phyloP scores from a whole-genome alignment of 257 asterid species.

The Buddleja alternifolia region DNA sequence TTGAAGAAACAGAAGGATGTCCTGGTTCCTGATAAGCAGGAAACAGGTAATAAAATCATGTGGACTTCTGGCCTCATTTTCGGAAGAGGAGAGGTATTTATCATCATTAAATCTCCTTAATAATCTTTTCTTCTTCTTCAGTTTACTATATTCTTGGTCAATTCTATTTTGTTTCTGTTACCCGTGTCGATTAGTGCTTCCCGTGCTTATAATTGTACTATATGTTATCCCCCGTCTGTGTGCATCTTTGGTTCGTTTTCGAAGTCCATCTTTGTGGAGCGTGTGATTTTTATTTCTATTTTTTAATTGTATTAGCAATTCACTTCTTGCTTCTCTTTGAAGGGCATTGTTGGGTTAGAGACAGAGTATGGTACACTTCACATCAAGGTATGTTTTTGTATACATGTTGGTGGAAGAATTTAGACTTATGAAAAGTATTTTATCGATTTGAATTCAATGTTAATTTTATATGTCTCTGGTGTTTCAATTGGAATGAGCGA shows the following conservation, averaged over 20 bases:
- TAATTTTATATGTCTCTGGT: background rate
- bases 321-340: conserved; percentile 28
- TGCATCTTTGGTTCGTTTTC: conserved; percentile 1
- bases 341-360: conserved; percentile 87
- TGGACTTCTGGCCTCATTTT: conserved; percentile 92
- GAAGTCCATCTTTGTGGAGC: background rate
- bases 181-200: background rate
- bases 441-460: background rate
- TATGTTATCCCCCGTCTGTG: background rate
- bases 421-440: background rate
- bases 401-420: conserved; percentile 18
- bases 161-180: background rate
- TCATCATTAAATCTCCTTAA: conserved; percentile 9
- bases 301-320: conserved; percentile 16
- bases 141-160: background rate
- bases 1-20: conserved; percentile 89
- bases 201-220: conserved; percentile 8
- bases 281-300: background rate
- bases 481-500: background rate
- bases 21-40: conserved; percentile 65
- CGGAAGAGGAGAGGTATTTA: conserved; percentile 85
- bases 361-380: conserved; percentile 85
- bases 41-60: conserved; percentile 48
- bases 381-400: conserved; percentile 64
- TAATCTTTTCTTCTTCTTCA: background rate